Evolutionary conservation across 1,139 yeast genomes (phyloP).

Genomic region (Yamadazyma dendronema): DNA sequence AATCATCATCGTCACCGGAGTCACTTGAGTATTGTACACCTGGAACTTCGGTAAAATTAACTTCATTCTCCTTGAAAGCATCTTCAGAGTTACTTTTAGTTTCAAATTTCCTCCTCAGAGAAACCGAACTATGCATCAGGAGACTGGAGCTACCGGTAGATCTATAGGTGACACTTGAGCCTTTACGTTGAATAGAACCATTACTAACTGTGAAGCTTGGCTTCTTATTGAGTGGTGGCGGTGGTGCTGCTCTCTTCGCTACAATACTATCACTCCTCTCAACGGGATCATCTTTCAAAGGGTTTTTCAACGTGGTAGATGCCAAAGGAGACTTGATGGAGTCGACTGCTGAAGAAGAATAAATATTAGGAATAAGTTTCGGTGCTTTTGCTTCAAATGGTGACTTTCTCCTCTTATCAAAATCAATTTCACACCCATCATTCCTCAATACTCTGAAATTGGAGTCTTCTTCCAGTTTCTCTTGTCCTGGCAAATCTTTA

Average conservation of each 20-base stretch:
- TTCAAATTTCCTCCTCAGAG: constrained; percentile 18
- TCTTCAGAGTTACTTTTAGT: constrained; percentile 28
- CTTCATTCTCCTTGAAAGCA: constrained; percentile 61
- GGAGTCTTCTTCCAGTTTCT: background rate
- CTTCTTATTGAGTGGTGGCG: constrained; percentile 48
- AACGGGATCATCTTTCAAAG: constrained; percentile 26
- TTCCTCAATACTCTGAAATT: constrained; percentile 64
- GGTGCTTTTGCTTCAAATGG: constrained; percentile 58
- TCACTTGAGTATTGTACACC: constrained; percentile 43
- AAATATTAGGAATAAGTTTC: constrained; percentile 42
- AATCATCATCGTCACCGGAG: constrained; percentile 42
- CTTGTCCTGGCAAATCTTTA: constrained; percentile 6
- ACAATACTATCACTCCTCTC: constrained; percentile 33
- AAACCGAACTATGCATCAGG: constrained; percentile 10
- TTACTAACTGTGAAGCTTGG: constrained; percentile 9
- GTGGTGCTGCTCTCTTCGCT: constrained; percentile 74
- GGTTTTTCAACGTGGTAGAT: constrained; percentile 36
- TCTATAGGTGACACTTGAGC: constrained; percentile 10
- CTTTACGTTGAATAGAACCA: constrained; percentile 11
- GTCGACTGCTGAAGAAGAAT: constrained; percentile 41
- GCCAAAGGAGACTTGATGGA: constrained; percentile 35
- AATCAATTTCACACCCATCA: constrained; percentile 71
- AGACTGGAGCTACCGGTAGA: constrained; percentile 10
- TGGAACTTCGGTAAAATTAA: constrained; percentile 76
- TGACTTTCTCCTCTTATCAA: constrained; percentile 75